Evolutionary conservation across 1,139 yeast species (phyloP).

Genomic region (Maudiozyma humilis): DNA sequence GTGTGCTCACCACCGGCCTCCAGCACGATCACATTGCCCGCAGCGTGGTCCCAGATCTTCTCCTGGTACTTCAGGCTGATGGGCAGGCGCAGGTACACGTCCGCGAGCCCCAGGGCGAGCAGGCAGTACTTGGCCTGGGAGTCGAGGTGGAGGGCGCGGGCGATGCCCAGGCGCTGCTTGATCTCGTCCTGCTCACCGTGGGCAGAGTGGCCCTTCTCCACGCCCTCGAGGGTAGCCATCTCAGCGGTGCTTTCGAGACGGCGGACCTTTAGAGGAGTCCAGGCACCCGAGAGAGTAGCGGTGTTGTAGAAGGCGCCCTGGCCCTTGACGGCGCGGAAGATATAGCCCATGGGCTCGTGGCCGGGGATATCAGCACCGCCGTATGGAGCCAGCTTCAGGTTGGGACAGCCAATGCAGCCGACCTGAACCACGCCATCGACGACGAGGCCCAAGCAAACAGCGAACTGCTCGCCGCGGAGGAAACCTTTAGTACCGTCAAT

Average conservation of each 20-base stretch:
- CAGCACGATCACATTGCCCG: conserved; percentile 75
- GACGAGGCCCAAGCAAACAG: conserved; percentile 85
- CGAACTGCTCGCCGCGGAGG: conserved; percentile 90
- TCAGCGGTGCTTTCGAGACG: conserved; percentile 31
- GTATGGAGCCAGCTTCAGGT: conserved; percentile 36
- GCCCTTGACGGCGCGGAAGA: conserved; percentile 65
- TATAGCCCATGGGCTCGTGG: conserved; percentile 26
- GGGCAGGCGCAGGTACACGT: conserved; percentile 83
- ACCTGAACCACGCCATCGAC: conserved; percentile 77
- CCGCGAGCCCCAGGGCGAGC: conserved; percentile 85
- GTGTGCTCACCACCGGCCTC: conserved; percentile 92
- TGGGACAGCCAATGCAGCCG: conserved; percentile 96
- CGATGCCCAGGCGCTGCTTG: conserved; percentile 53
- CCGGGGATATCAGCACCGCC: conserved; percentile 24
- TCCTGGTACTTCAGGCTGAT: conserved; percentile 69
- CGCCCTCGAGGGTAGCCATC: conserved; percentile 78
- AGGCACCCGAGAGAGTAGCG: conserved; percentile 33
- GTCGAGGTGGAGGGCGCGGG: conserved; percentile 61
- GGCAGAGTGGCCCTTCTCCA: conserved; percentile 93
- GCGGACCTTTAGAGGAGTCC: conserved; percentile 30
- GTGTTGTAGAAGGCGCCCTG: conserved; percentile 61
- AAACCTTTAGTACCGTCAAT: conserved; percentile 98
- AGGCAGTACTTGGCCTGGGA: conserved; percentile 95
- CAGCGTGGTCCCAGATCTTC: conserved; percentile 98
- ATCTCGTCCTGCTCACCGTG: conserved; percentile 79